Evolutionary conservation across 306 rosid genomes (phyloP).

Genomic region (Urtica urens): DNA sequence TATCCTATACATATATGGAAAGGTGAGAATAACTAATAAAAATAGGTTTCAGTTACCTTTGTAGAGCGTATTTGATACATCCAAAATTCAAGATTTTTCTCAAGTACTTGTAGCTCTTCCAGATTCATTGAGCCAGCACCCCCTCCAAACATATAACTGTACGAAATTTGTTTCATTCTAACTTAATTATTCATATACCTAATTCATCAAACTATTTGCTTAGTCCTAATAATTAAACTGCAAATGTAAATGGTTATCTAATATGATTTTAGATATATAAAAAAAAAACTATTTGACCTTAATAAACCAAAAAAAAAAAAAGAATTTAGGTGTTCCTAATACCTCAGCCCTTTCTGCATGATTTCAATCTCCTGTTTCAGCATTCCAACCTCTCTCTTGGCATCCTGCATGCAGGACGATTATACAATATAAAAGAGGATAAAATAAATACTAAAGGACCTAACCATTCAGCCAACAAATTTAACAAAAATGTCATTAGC

Average conservation of each 20-base stretch:
- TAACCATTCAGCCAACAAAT: no score
- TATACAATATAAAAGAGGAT: not conserved
- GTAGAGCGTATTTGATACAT: conserved; percentile 62
- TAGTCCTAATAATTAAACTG: no score
- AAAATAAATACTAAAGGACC: no score
- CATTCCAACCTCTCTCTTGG: conserved; percentile 46
- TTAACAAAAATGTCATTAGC: no score
- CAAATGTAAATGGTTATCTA: no score
- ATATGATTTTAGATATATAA: no score
- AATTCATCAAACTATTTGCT: no score
- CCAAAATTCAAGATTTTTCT: conserved; percentile 86
- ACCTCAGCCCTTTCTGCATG: conserved; percentile 78
- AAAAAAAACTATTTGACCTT: not conserved
- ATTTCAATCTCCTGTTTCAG: conserved; percentile 62
- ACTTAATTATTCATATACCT: not conserved
- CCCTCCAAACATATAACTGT: conserved; percentile 68
- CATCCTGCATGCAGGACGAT: conserved; percentile 28
- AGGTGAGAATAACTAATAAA: no score
- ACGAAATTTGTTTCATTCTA: not conserved
- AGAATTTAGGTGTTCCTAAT: not conserved
- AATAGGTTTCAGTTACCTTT: conserved; percentile 58
- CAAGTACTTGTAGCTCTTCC: conserved; percentile 60
- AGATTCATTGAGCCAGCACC: conserved; percentile 43
- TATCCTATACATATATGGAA: no score
- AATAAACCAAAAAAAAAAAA: not conserved